These are phyloP conservation scores for Cyclanthera cordifolia DNA, from an alignment of 306 rosid genomes.

Conservation along the genomic window DNA sequence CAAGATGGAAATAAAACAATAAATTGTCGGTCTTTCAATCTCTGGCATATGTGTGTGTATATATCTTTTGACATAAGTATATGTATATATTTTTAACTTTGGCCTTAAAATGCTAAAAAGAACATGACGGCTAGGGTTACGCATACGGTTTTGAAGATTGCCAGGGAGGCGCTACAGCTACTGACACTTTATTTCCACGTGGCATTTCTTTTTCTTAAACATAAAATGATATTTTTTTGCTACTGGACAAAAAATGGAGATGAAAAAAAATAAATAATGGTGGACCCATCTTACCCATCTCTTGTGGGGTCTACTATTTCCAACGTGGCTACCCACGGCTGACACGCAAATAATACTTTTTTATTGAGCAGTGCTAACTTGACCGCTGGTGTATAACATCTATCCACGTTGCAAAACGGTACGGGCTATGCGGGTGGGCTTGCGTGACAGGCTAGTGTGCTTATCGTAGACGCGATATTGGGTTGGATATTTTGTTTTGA, in stretches of 20 bases:
- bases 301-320: neutral
- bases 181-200: constrained; percentile 7
- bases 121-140: constrained; percentile 30
- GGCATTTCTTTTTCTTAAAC: neutral
- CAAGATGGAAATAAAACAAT: neutral
- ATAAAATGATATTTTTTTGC: neutral
- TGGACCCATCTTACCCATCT: constrained; percentile 5
- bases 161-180: neutral
- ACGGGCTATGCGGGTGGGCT: neutral
- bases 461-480: neutral
- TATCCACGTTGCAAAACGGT: neutral
- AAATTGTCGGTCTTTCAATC: neutral
- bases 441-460: constrained; percentile 10
- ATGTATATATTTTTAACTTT: neutral
- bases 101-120: neutral
- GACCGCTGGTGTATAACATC: neutral
- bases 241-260: constrained; percentile 1
- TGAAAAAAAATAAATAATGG: neutral
- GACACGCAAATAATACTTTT: neutral
- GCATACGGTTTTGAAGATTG: constrained; percentile 12
- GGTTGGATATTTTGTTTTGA: constrained; percentile 3
- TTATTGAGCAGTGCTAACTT: neutral
- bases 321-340: constrained; percentile 2
- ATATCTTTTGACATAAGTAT: neutral
- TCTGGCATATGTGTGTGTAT: neutral